Percentiles rank a stretch among this genome's conserved stretches.
Evolutionary conservation across 257 asterid genomes (phyloP).

Genomic region (Solanum lycopersicoides): DNA sequence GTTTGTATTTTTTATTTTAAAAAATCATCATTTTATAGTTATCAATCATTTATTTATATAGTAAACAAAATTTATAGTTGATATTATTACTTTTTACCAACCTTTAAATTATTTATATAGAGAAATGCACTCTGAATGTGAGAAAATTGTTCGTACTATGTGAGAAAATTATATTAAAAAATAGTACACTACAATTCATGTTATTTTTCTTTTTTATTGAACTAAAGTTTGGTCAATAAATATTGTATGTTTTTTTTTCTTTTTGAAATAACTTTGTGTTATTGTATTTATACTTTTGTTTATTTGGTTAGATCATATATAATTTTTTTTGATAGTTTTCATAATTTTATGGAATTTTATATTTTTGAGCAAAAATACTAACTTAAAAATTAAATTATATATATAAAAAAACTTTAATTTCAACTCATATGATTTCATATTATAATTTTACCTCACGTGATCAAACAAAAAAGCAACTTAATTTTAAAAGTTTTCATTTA

Average conservation of each 20-base stretch:
- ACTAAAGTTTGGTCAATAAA: background rate
- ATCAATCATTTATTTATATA: too few relatives aligned
- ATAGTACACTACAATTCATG: background rate
- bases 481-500: too few relatives aligned
- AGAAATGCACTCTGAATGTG: background rate
- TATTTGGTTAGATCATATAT: background rate
- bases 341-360: background rate
- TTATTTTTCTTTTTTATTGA: too few relatives aligned
- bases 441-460: background rate
- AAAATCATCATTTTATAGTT: too few relatives aligned
- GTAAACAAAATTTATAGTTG: background rate
- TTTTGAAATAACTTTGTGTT: background rate
- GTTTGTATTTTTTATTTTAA: too few relatives aligned
- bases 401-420: too few relatives aligned
- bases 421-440: background rate
- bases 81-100: background rate
- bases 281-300: too few relatives aligned
- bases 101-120: background rate
- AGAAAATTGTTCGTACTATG: background rate
- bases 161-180: background rate
- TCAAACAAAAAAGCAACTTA: background rate
- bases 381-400: background rate
- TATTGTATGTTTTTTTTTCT: too few relatives aligned
- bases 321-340: too few relatives aligned
- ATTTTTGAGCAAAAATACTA: too few relatives aligned